phyloP scores from a whole-genome alignment of 768 basidiomycete genomes.

The Boletus pseudo-olivaceus region DNA sequence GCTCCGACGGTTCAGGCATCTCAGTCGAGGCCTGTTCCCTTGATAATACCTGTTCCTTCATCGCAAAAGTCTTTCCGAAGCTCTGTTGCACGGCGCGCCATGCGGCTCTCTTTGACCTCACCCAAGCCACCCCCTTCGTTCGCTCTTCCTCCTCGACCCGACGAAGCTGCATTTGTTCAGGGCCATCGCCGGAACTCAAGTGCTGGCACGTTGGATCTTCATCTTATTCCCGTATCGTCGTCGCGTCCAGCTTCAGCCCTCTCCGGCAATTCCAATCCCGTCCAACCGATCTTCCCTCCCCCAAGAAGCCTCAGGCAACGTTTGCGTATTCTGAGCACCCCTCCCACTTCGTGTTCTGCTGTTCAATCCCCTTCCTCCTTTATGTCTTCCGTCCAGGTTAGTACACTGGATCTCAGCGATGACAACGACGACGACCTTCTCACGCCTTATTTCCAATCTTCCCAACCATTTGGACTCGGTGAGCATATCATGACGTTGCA shows the following conservation, averaged over 20 bases:
- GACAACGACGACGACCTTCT: conserved; percentile 28
- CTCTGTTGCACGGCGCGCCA: conserved; percentile 52
- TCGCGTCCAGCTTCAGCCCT: conserved; percentile 34
- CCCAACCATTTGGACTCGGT: conserved; percentile 38
- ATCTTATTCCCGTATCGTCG: conserved; percentile 47
- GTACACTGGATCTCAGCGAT: conserved; percentile 25
- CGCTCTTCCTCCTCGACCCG: conserved; percentile 64
- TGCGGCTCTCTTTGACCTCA: conserved; percentile 56
- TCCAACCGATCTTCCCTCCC: conserved; percentile 25
- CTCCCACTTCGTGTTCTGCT: conserved; percentile 36
- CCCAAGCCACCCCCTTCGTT: conserved; percentile 63
- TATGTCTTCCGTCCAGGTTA: conserved; percentile 24
- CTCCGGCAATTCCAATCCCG: conserved; percentile 31
- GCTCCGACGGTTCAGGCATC: conserved; percentile 44
- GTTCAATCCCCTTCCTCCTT: conserved; percentile 23
- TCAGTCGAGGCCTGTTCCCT: not conserved
- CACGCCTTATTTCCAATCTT: conserved; percentile 13
- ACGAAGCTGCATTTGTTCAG: conserved; percentile 39
- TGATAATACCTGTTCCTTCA: conserved; percentile 2
- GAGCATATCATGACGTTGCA: conserved; percentile 54
- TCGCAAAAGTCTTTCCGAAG: conserved; percentile 46
- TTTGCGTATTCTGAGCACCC: conserved; percentile 64
- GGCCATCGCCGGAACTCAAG: conserved; percentile 35
- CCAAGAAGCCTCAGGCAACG: conserved; percentile 49
- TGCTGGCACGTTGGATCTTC: conserved; percentile 26